Evolutionary conservation across 2,329 filamentous ascomycete genomes (phyloP).

Genomic region (Trichophaea hybrida): DNA sequence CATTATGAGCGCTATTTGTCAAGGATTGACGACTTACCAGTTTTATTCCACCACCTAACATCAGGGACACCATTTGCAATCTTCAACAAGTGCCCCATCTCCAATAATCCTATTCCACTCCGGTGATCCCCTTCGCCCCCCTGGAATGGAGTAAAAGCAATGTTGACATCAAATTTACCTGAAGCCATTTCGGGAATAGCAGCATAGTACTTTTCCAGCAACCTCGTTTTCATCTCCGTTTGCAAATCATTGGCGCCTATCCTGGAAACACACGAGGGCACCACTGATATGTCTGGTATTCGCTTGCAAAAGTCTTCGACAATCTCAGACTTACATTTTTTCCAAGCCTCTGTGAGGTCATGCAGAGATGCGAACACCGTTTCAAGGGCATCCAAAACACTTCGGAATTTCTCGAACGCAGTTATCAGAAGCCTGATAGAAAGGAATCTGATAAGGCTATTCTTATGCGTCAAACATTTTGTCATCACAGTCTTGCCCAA

Average conservation of each 20-base stretch:
- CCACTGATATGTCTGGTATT: slow-evolving; percentile 54
- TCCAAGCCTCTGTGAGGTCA: slow-evolving; percentile 27
- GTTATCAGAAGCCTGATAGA: slow-evolving; percentile 64
- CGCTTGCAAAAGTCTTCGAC: slow-evolving; percentile 61
- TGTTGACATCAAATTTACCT: slow-evolving; percentile 77
- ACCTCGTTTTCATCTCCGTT: slow-evolving; percentile 60
- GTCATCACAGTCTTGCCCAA: slow-evolving; percentile 65
- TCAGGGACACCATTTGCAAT: slow-evolving; percentile 25
- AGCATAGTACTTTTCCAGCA: slow-evolving; percentile 75
- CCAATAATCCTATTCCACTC: slow-evolving; percentile 22
- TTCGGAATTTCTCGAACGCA: slow-evolving; percentile 62
- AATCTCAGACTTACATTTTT: slow-evolving; percentile 40
- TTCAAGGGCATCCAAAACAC: slow-evolving; percentile 43
- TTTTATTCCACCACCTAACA: slow-evolving; percentile 27
- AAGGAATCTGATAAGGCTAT: slow-evolving; percentile 70
- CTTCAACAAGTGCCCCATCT: slow-evolving; percentile 23
- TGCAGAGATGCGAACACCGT: slow-evolving; percentile 22
- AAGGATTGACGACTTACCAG: slow-evolving; percentile 12
- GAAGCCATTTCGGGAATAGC: slow-evolving; percentile 64
- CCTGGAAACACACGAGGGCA: slow-evolving; percentile 57
- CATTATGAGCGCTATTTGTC: not conserved
- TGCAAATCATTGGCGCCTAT: slow-evolving; percentile 44
- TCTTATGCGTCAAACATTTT: slow-evolving; percentile 63
- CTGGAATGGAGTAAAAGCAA: slow-evolving; percentile 56
- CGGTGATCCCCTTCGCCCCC: slow-evolving; percentile 5